These are phyloP conservation scores for Lomentospora prolificans DNA, from an alignment of 2,329 filamentous ascomycete genomes.

Conservation along the genomic window DNA sequence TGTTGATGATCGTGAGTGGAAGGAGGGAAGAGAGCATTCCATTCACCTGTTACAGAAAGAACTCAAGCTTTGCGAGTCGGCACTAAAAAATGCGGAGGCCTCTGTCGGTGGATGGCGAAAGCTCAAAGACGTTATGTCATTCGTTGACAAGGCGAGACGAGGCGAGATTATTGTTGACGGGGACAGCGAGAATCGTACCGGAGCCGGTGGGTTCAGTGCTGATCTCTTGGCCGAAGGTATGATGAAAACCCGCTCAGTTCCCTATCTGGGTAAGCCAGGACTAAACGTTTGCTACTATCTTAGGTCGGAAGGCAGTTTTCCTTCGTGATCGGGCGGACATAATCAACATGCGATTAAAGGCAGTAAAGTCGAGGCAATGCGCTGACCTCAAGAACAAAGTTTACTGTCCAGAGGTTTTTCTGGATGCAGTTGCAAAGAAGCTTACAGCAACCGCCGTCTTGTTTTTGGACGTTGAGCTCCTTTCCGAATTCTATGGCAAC, in stretches of 20 bases:
- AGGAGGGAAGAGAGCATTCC: conserved; percentile 73
- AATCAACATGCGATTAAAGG: conserved; percentile 79
- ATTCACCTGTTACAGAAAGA: conserved; percentile 76
- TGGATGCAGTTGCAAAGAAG: conserved; percentile 94
- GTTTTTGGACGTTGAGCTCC: conserved; percentile 92
- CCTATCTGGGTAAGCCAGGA: background rate
- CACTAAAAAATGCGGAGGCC: conserved; percentile 66
- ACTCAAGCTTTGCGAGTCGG: conserved; percentile 71
- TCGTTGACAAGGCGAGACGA: conserved; percentile 81
- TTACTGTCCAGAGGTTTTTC: conserved; percentile 91
- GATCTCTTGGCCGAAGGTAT: conserved; percentile 74
- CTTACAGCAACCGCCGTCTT: conserved; percentile 89
- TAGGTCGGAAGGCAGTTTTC: conserved; percentile 87
- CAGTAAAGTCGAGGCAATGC: conserved; percentile 87
- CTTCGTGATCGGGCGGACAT: conserved; percentile 85
- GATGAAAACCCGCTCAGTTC: conserved; percentile 14
- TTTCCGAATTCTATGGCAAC: conserved; percentile 96
- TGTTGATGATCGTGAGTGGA: conserved; percentile 84
- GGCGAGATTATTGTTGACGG: conserved; percentile 80
- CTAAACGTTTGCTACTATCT: conserved; percentile 15
- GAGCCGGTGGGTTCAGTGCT: conserved; percentile 88
- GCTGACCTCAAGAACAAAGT: conserved; percentile 80
- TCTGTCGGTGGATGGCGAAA: conserved; percentile 74
- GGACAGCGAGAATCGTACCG: conserved; percentile 69
- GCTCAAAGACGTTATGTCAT: conserved; percentile 77